Percentiles rank a stretch among this genome's conserved stretches.
phyloP scores from a whole-genome alignment of 2,329 filamentous ascomycete genomes.

The Fusarium sulawesiense region DNA sequence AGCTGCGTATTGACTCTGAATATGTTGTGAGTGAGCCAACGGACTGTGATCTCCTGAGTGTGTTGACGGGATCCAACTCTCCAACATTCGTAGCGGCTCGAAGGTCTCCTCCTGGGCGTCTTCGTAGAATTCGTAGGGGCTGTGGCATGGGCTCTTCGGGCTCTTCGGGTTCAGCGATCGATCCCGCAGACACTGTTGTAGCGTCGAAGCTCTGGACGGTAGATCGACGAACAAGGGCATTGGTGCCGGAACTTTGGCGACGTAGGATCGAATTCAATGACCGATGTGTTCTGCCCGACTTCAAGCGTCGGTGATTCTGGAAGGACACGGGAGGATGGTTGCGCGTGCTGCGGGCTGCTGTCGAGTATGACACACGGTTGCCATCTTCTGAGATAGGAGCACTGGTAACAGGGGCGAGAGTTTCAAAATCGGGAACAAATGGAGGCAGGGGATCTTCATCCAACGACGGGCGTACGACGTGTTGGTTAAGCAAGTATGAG shows the following conservation, averaged over 20 bases:
- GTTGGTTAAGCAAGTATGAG: constrained; percentile 65
- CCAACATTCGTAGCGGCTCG: constrained; percentile 74
- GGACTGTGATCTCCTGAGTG: constrained; percentile 66
- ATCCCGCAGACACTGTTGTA: constrained; percentile 62
- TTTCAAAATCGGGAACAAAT: constrained; percentile 60
- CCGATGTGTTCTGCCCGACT: constrained; percentile 61
- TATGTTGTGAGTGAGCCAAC: constrained; percentile 70
- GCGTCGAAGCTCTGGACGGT: constrained; percentile 72
- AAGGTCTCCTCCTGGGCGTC: constrained; percentile 80
- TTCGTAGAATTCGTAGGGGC: constrained; percentile 73
- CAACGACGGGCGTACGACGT: constrained; percentile 52
- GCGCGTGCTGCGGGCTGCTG: constrained; percentile 40
- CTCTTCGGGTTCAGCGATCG: constrained; percentile 60
- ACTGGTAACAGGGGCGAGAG: constrained; percentile 49
- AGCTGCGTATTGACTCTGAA: constrained; percentile 70
- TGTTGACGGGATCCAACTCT: constrained; percentile 63
- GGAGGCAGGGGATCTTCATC: constrained; percentile 58
- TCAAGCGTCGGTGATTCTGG: constrained; percentile 57
- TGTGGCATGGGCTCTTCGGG: constrained; percentile 55
- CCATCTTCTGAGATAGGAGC: constrained; percentile 50
- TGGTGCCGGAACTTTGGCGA: constrained; percentile 71
- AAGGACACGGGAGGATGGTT: constrained; percentile 48
- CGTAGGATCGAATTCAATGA: constrained; percentile 64
- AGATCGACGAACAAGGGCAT: constrained; percentile 61
- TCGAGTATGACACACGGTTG: constrained; percentile 48